Evolutionary conservation across 2,329 filamentous ascomycete genomes (phyloP).

Genomic region (Remersonia thermophila): DNA sequence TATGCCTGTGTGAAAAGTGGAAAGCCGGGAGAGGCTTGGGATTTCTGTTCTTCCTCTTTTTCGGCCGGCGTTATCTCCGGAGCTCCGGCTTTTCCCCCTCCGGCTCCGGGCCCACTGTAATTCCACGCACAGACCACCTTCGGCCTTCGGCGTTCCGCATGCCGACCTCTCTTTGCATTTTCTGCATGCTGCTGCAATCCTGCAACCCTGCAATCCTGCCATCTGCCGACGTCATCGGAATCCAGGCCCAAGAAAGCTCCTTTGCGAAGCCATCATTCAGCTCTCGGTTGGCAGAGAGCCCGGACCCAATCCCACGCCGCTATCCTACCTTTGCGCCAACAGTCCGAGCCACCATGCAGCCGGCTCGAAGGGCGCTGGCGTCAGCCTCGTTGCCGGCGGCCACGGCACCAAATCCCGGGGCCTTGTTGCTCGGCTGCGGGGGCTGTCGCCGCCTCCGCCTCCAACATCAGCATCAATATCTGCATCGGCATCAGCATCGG

Average conservation of each 20-base stretch:
- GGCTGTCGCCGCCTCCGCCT: neutral
- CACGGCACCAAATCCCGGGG: too few species aligned
- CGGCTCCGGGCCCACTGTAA: neutral
- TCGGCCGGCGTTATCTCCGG: too few species aligned
- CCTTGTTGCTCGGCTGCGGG: neutral
- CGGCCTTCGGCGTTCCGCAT: constrained; percentile 1
- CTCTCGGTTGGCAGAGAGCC: too few species aligned
- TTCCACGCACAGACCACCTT: constrained; percentile 1
- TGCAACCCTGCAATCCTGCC: neutral
- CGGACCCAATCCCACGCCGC: too few species aligned
- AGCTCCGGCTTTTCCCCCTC: neutral
- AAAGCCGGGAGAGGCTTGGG: too few species aligned
- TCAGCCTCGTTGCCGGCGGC: neutral
- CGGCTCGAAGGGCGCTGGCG: constrained; percentile 1
- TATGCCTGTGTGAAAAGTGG: too few species aligned
- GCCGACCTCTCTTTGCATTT: constrained; percentile 1
- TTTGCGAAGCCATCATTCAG: too few species aligned
- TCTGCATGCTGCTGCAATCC: constrained; percentile 2
- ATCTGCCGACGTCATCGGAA: constrained; percentile 6
- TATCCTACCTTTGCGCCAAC: too few species aligned
- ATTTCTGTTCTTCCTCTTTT: too few species aligned
- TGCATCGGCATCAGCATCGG: too few species aligned
- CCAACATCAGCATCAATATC: too few species aligned
- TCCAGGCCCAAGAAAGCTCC: too few species aligned
- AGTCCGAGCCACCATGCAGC: constrained; percentile 5